These are phyloP conservation scores for Quercus bicolor DNA, from an alignment of 306 rosid genomes.

Conservation along the genomic window DNA sequence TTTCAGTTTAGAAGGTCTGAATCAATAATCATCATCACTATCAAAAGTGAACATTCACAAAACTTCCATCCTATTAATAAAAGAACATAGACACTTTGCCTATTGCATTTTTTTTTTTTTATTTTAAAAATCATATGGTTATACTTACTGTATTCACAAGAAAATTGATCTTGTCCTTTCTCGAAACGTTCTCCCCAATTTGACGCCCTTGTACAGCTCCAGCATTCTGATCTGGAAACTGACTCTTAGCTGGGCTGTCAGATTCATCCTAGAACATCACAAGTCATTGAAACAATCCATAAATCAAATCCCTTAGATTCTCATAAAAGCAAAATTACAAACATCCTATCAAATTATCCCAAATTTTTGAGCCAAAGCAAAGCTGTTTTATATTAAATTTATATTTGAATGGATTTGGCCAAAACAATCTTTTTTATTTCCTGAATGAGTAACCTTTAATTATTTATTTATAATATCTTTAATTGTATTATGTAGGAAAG, in stretches of 20 bases:
- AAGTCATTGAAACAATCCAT: neutral
- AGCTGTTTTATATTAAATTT: neutral
- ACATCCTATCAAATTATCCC: neutral
- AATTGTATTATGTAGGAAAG: too few species aligned
- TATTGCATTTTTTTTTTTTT: too few species aligned
- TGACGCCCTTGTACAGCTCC: slow-evolving; percentile 22
- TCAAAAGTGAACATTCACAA: neutral
- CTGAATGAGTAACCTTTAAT: too few species aligned
- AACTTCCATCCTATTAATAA: neutral
- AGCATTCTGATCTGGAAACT: slow-evolving; percentile 19
- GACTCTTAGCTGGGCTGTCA: slow-evolving; percentile 15
- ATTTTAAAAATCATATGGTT: neutral
- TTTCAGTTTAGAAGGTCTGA: too few species aligned
- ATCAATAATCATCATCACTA: too few species aligned
- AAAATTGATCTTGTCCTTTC: slow-evolving; percentile 36
- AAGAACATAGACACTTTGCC: neutral
- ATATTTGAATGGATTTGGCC: too few species aligned
- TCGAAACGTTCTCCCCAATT: slow-evolving; percentile 41
- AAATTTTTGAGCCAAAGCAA: neutral
- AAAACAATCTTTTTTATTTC: too few species aligned
- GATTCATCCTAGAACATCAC: slow-evolving; percentile 24
- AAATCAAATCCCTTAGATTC: neutral
- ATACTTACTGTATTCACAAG: slow-evolving; percentile 42
- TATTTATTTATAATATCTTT: too few species aligned
- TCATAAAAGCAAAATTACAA: neutral